Evolutionary conservation across 345 rosid species (phyloP).

Genomic region (Citrus hindsii): DNA sequence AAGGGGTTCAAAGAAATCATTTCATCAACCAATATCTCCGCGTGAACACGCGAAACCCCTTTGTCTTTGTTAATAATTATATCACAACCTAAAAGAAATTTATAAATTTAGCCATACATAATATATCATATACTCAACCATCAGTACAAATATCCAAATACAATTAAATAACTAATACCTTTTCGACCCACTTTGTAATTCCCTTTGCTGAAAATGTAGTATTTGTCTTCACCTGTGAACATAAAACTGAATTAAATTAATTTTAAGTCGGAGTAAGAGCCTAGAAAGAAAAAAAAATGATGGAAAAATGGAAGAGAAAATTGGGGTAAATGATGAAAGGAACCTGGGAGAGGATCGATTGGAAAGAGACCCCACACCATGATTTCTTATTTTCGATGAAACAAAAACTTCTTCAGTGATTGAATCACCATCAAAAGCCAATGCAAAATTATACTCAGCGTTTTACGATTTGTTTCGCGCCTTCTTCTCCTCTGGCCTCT

Average conservation of each 20-base stretch:
- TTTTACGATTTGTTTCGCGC: background rate
- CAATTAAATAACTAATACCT: constrained; percentile 31
- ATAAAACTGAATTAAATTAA: background rate
- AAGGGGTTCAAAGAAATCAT: constrained; percentile 29
- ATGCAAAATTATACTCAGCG: background rate
- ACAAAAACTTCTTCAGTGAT: background rate
- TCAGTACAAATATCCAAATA: too few relatives aligned
- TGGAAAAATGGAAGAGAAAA: background rate
- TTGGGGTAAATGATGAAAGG: background rate
- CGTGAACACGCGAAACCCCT: constrained; percentile 87
- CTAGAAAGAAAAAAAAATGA: background rate
- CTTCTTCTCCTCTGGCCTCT: background rate
- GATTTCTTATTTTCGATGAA: background rate
- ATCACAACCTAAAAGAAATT: constrained; percentile 67
- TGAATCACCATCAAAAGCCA: background rate
- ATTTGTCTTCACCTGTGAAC: constrained; percentile 58
- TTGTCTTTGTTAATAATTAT: constrained; percentile 71
- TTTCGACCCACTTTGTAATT: constrained; percentile 72
- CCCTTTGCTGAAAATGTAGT: constrained; percentile 62
- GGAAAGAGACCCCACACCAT: constrained; percentile 92
- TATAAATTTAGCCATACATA: background rate
- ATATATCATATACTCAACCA: background rate
- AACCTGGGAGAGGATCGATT: constrained; percentile 68
- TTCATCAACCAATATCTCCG: constrained; percentile 65
- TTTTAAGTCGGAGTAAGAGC: too few relatives aligned